phyloP scores from a whole-genome alignment of 1,284 basidiomycete genomes.

The Trichosporon asahii region DNA sequence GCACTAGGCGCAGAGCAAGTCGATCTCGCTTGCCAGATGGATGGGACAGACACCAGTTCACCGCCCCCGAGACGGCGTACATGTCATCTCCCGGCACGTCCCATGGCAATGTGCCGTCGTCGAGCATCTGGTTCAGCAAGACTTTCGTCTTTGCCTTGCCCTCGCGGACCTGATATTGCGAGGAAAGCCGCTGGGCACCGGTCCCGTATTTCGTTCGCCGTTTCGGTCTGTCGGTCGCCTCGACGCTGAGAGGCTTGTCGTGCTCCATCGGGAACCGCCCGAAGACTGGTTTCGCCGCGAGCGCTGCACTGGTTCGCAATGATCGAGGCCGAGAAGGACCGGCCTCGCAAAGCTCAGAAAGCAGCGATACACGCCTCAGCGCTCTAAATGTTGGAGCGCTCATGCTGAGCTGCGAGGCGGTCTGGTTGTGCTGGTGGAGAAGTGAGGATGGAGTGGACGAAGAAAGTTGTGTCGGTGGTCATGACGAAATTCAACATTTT shows the following conservation, averaged over 20 bases:
- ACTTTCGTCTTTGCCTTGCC: not conserved
- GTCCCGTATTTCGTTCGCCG: not conserved
- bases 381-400: not conserved
- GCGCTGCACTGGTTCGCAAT: not conserved
- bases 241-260: not conserved
- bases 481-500: constrained; percentile 7
- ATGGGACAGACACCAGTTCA: not conserved
- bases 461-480: not conserved
- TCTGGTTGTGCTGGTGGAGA: not conserved
- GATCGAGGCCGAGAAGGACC: not conserved
- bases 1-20: not conserved
- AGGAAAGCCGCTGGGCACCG: not conserved
- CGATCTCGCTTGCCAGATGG: not conserved
- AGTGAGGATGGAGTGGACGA: not conserved
- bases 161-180: not conserved
- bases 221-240: not conserved
- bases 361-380: not conserved
- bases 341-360: not conserved
- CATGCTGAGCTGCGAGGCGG: not conserved
- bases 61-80: not conserved
- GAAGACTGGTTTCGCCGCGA: not conserved
- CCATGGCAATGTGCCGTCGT: not conserved
- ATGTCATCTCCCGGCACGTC: not conserved
- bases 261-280: not conserved
- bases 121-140: not conserved